Evolutionary conservation across 129 eudicot species (phyloP).

Genomic region (Dittrichia graveolens): DNA sequence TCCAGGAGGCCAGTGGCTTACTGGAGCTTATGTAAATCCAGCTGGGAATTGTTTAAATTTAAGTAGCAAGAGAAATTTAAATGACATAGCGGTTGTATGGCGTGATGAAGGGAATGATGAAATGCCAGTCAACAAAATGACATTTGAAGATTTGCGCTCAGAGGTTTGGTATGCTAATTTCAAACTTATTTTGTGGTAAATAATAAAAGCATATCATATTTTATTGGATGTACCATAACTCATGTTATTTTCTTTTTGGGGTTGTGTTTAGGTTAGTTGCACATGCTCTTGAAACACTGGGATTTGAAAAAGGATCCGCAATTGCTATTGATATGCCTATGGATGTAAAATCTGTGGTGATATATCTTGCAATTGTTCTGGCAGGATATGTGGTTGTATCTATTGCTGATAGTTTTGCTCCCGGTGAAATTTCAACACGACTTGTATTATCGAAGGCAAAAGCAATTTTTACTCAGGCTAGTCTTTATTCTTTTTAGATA

Average conservation of each 20-base stretch:
- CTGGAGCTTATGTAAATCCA: constrained; percentile 71
- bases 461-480: constrained; percentile 94
- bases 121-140: constrained; percentile 58
- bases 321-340: constrained; percentile 98
- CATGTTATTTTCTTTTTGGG: constrained; percentile 23
- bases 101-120: constrained; percentile 80
- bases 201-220: not conserved
- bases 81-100: constrained; percentile 64
- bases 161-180: constrained; percentile 69
- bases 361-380: constrained; percentile 88
- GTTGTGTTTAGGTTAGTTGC: constrained; percentile 64
- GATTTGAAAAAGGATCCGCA: constrained; percentile 74
- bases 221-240: not conserved
- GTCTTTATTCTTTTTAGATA: constrained; percentile 8
- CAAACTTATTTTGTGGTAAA: not conserved
- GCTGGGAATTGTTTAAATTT: constrained; percentile 67
- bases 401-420: constrained; percentile 93
- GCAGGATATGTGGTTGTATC: constrained; percentile 90
- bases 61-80: constrained; percentile 43
- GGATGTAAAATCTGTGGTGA: constrained; percentile 83
- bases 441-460: constrained; percentile 68
- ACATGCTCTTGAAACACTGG: constrained; percentile 68
- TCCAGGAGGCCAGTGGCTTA: constrained; percentile 96
- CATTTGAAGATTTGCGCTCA: constrained; percentile 60
- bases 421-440: constrained; percentile 81